These are phyloP conservation scores for Meira nashicola DNA, from an alignment of 1,284 basidiomycete species.

Conservation along the genomic window DNA sequence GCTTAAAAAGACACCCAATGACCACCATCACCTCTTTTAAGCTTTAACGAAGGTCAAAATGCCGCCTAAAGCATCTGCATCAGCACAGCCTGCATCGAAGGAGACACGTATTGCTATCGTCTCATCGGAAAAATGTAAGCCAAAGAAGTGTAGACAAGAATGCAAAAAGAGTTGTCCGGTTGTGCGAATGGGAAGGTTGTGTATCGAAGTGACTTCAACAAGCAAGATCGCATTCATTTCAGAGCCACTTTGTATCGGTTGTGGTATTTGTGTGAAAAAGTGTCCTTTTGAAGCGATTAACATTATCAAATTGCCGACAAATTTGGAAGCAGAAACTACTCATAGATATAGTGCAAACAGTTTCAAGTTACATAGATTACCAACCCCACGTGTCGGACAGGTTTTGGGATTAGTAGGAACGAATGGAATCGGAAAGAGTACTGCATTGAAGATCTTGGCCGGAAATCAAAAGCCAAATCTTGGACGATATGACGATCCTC, in stretches of 20 bases:
- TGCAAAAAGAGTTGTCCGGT: slow-evolving; percentile 53
- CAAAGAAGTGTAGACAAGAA: slow-evolving; percentile 52
- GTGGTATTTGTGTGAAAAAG: slow-evolving; percentile 53
- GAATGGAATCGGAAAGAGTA: slow-evolving; percentile 53
- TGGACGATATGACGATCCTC: slow-evolving; percentile 52
- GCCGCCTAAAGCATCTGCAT: too few relatives aligned
- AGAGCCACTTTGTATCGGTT: slow-evolving; percentile 52
- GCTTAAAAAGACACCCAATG: too few relatives aligned
- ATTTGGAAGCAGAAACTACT: slow-evolving; percentile 51
- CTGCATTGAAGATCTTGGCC: slow-evolving; percentile 51
- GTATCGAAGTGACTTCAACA: slow-evolving; percentile 18
- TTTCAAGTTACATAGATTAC: slow-evolving; percentile 52
- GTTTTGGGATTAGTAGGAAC: slow-evolving; percentile 52
- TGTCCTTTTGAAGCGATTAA: slow-evolving; percentile 53
- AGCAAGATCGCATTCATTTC: slow-evolving; percentile 51
- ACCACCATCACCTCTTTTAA: too few relatives aligned
- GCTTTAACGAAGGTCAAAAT: too few relatives aligned
- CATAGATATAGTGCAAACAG: slow-evolving; percentile 53
- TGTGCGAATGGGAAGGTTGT: slow-evolving; percentile 41
- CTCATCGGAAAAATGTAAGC: slow-evolving; percentile 52
- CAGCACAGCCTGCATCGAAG: slow-evolving; percentile 28
- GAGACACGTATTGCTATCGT: slow-evolving; percentile 53
- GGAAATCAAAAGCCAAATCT: slow-evolving; percentile 53
- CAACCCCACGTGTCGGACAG: slow-evolving; percentile 48
- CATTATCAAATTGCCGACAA: slow-evolving; percentile 53